phyloP scores from a whole-genome alignment of 305 asterid species.

The Withania somnifera region DNA sequence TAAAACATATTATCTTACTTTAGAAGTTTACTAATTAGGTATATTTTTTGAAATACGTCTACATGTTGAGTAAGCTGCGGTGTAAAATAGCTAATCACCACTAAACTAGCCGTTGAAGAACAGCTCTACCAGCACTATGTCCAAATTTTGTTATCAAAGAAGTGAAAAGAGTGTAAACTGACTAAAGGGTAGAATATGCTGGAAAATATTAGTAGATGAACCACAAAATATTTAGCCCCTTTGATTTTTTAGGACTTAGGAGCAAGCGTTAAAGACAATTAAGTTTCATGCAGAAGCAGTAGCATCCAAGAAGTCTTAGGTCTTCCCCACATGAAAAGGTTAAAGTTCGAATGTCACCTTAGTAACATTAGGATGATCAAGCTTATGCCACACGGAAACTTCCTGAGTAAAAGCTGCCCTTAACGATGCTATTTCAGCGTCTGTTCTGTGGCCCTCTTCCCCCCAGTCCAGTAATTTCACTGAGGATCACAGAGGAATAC shows the following conservation, averaged over 20 bases:
- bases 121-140: not conserved
- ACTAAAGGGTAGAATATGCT: not conserved
- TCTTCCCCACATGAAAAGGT: not conserved
- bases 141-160: not conserved
- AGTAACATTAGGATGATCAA: slow-evolving; percentile 70
- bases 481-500: slow-evolving; percentile 8
- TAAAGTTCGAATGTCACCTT: slow-evolving; percentile 32
- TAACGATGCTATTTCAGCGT: slow-evolving; percentile 48
- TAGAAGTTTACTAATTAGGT: not conserved
- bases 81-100: not conserved
- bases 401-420: slow-evolving; percentile 52
- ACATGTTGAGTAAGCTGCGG: not conserved
- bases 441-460: slow-evolving; percentile 61
- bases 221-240: not conserved
- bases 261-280: not conserved
- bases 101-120: not conserved
- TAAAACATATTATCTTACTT: not conserved
- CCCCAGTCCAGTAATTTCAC: slow-evolving; percentile 86
- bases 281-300: not conserved
- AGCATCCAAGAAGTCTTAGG: not conserved
- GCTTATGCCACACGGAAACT: slow-evolving; percentile 78
- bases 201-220: not conserved
- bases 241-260: too few species aligned
- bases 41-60: not conserved
- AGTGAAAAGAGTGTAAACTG: not conserved